Conservation (phyloP, 2,329 filamentous ascomycete genomes). For the Xylariales sp. region DNA sequence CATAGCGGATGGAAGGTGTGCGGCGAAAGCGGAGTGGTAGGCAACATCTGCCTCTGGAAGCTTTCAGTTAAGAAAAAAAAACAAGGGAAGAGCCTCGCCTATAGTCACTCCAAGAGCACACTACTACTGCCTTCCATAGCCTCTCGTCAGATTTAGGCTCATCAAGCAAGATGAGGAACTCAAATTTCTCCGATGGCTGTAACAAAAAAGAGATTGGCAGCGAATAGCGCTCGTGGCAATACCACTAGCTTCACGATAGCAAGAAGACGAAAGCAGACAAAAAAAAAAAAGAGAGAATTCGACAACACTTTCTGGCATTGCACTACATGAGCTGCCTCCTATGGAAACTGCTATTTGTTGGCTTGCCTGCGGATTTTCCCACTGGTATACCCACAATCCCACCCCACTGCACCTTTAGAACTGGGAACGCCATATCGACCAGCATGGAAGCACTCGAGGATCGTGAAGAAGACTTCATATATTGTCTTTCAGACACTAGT, state of each 20-base stretch:
- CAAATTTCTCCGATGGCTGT: slow-evolving; percentile 42
- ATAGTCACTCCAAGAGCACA: slow-evolving; percentile 28
- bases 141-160: slow-evolving; percentile 41
- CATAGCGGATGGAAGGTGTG: too few relatives aligned
- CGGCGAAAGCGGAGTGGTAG: neutral
- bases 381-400: slow-evolving; percentile 11
- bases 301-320: slow-evolving; percentile 40
- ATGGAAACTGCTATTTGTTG: slow-evolving; percentile 31
- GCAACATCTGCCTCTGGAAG: slow-evolving; percentile 18
- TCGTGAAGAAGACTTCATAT: slow-evolving; percentile 11
- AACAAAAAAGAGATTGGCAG: slow-evolving; percentile 51
- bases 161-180: slow-evolving; percentile 35
- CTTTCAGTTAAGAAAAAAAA: slow-evolving; percentile 20
- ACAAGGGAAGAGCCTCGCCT: too few relatives aligned
- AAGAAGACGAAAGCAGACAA: slow-evolving; percentile 52
- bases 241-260: slow-evolving; percentile 77
- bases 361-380: slow-evolving; percentile 12
- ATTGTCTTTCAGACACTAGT: slow-evolving; percentile 12
- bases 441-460: slow-evolving; percentile 10
- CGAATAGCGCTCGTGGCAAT: slow-evolving; percentile 58
- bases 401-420: slow-evolving; percentile 9
- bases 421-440: slow-evolving; percentile 3
- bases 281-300: slow-evolving; percentile 33
- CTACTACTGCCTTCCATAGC: slow-evolving; percentile 39
- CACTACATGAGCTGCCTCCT: slow-evolving; percentile 35